A percentile compares a stretch with the other conserved stretches of the same genome.
Conservation (phyloP, 768 basidiomycete species). For the Gymnopilus dilepis region DNA sequence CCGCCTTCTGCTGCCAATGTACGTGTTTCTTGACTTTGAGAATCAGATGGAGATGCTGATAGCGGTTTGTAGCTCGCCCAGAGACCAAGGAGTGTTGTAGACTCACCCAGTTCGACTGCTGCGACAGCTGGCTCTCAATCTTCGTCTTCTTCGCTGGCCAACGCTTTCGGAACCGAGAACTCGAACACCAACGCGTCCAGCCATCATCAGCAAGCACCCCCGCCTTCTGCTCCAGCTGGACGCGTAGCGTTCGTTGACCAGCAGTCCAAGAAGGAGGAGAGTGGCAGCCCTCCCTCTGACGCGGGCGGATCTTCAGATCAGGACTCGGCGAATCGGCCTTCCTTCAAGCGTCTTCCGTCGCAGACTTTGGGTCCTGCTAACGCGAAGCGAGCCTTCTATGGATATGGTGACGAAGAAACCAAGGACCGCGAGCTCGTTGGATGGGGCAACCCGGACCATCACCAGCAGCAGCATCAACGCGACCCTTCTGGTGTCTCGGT, state of each 20-base stretch:
- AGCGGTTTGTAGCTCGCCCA: slow-evolving; percentile 9
- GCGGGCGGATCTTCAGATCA: slow-evolving; percentile 8
- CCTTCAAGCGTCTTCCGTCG: slow-evolving; percentile 76
- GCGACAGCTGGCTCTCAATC: not conserved
- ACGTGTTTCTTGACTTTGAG: not conserved
- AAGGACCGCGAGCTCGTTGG: slow-evolving; percentile 10
- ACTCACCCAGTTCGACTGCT: slow-evolving; percentile 16
- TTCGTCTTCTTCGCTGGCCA: slow-evolving; percentile 43
- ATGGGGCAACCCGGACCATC: not conserved
- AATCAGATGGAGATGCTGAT: not conserved
- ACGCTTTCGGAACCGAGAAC: slow-evolving; percentile 40
- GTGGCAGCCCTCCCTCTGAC: slow-evolving; percentile 15
- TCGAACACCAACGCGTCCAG: not conserved
- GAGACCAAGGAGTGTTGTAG: slow-evolving; percentile 31
- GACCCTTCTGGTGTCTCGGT: not conserved
- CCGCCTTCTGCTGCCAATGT: not conserved
- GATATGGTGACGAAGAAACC: not conserved
- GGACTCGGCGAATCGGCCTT: slow-evolving; percentile 50
- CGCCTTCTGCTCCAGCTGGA: slow-evolving; percentile 10
- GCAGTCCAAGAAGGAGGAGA: slow-evolving; percentile 17
- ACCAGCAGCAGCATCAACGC: too few species aligned
- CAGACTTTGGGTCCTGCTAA: slow-evolving; percentile 70
- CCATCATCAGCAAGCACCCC: not conserved
- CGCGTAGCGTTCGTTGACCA: slow-evolving; percentile 13
- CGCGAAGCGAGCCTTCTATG: slow-evolving; percentile 51